Percentiles rank a stretch among this genome's conserved stretches.
Evolutionary conservation across 2,329 filamentous ascomycete species (phyloP).

Genomic region (Huntiella moniliformis): DNA sequence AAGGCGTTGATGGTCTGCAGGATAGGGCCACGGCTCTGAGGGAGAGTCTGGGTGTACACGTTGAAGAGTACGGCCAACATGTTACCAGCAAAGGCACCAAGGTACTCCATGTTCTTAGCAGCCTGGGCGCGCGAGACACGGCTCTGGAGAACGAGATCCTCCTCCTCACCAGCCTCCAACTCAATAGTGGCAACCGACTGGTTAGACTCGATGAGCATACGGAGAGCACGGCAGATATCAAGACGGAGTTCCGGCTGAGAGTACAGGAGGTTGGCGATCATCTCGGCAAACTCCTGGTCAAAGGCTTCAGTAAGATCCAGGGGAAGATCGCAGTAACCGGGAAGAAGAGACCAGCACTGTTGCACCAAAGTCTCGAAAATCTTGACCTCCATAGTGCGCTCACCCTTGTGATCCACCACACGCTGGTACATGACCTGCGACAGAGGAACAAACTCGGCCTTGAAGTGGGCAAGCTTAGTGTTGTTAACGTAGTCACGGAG

Average conservation of each 20-base stretch:
- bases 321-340: constrained; percentile 86
- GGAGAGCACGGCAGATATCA: constrained; percentile 72
- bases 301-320: constrained; percentile 60
- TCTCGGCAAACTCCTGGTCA: constrained; percentile 74
- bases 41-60: constrained; percentile 90
- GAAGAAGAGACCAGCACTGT: constrained; percentile 85
- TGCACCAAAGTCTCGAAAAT: constrained; percentile 93
- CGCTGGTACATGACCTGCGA: constrained; percentile 81
- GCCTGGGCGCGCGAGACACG: constrained; percentile 60
- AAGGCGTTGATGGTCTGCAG: constrained; percentile 90
- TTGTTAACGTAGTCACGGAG: constrained; percentile 81
- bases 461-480: constrained; percentile 72
- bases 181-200: constrained; percentile 58
- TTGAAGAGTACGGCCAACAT: constrained; percentile 96
- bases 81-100: constrained; percentile 66
- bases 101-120: constrained; percentile 60
- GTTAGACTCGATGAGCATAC: constrained; percentile 80
- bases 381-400: constrained; percentile 92
- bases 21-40: constrained; percentile 78
- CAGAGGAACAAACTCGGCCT: constrained; percentile 65
- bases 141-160: constrained; percentile 59
- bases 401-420: constrained; percentile 60
- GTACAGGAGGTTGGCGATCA: constrained; percentile 81
- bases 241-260: constrained; percentile 73
- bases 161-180: constrained; percentile 37